These are phyloP conservation scores for Blastocystis sp. DNA, from an alignment of 352 stramenopile genomes.

Conservation along the genomic window DNA sequence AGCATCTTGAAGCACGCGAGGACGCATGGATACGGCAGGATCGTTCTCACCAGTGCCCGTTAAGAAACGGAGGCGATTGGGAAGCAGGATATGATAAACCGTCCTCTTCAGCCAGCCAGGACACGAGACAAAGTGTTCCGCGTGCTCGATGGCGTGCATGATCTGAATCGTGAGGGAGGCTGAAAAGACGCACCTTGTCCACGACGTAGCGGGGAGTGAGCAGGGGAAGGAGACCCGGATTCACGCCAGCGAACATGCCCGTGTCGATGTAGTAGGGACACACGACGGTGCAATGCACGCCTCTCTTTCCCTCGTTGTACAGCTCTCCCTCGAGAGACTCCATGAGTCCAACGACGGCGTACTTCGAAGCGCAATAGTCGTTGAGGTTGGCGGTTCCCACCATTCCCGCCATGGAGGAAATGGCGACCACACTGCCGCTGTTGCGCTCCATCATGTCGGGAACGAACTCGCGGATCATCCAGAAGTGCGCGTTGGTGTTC, in stretches of 20 bases:
- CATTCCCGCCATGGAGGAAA: constrained; percentile 72
- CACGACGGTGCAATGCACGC: constrained; percentile 9
- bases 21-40: constrained; percentile 5
- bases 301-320: constrained; percentile 70
- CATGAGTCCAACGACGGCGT: constrained; percentile 74
- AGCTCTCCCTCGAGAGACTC: constrained; percentile 74
- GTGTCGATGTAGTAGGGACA: constrained; percentile 72
- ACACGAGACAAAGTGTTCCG: constrained; percentile 32
- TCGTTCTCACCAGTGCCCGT: not conserved
- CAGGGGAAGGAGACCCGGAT: constrained; percentile 13
- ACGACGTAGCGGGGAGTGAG: constrained; percentile 18
- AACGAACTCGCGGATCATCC: constrained; percentile 74
- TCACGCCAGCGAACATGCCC: constrained; percentile 72
- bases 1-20: constrained; percentile 12
- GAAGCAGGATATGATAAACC: constrained; percentile 26
- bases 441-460: constrained; percentile 74
- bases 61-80: not conserved
- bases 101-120: not conserved
- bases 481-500: constrained; percentile 74
- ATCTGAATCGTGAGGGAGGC: not conserved
- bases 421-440: constrained; percentile 72
- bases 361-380: constrained; percentile 76
- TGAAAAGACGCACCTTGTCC: not conserved
- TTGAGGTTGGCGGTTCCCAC: constrained; percentile 73
- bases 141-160: constrained; percentile 41